Conservation (phyloP, 2,329 filamentous ascomycete genomes). For the Fusarium hostae region DNA sequence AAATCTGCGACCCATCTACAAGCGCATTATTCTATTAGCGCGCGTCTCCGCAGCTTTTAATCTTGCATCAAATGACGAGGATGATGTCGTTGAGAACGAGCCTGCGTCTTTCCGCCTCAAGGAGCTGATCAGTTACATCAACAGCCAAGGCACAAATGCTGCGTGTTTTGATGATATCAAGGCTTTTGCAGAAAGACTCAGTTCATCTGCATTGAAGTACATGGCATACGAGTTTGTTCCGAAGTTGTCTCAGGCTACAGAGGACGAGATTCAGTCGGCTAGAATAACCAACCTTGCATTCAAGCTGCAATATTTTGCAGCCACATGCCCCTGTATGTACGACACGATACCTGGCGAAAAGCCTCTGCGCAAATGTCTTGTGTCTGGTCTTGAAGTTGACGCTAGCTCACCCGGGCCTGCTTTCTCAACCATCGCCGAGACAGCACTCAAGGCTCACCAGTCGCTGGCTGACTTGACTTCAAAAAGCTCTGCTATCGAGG, state of each 20-base stretch:
- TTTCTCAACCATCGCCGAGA: conserved; percentile 39
- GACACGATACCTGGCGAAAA: conserved; percentile 29
- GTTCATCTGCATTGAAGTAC: conserved; percentile 52
- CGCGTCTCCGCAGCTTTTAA: conserved; percentile 53
- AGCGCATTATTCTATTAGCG: conserved; percentile 53
- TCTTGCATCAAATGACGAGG: conserved; percentile 45
- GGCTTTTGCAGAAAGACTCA: conserved; percentile 56
- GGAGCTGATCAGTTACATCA: conserved; percentile 52
- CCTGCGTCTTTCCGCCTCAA: conserved; percentile 48
- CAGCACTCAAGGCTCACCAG: conserved; percentile 36
- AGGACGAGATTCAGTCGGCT: conserved; percentile 39
- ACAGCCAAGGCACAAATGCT: conserved; percentile 50
- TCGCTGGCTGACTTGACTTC: conserved; percentile 19
- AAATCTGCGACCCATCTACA: conserved; percentile 52
- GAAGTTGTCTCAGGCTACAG: conserved; percentile 45
- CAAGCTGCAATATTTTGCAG: conserved; percentile 58
- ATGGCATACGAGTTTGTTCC: conserved; percentile 53
- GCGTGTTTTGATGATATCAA: conserved; percentile 62
- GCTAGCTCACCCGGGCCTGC: conserved; percentile 35
- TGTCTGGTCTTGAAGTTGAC: conserved; percentile 39
- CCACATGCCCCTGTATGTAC: conserved; percentile 51
- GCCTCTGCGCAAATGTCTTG: conserved; percentile 38
- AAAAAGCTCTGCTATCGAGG: conserved; percentile 33
- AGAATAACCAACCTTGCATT: conserved; percentile 50
- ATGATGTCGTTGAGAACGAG: conserved; percentile 44